These are phyloP conservation scores for Nissolia schottii DNA, from an alignment of 306 rosid species.

Conservation along the genomic window DNA sequence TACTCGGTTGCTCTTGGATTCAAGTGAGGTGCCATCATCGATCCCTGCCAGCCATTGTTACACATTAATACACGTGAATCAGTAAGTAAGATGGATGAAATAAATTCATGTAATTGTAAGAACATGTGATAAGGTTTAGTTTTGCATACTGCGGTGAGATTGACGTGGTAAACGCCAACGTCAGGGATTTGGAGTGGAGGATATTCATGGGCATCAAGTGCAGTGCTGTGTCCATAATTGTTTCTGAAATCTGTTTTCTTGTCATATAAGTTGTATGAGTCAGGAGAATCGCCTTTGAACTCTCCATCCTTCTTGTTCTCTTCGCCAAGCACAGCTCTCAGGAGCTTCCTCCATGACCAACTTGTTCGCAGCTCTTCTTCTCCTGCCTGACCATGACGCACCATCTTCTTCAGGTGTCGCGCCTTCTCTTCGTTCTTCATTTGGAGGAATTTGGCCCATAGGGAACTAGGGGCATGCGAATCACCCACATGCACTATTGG, in stretches of 20 bases:
- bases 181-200: constrained; percentile 42
- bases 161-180: constrained; percentile 61
- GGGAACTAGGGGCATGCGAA: constrained; percentile 46
- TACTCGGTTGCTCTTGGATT: constrained; percentile 74
- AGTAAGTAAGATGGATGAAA: too few relatives aligned
- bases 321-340: constrained; percentile 29
- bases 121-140: too few relatives aligned
- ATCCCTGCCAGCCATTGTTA: constrained; percentile 71
- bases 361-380: constrained; percentile 21
- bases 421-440: constrained; percentile 45
- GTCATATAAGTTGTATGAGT: constrained; percentile 56
- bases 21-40: constrained; percentile 90
- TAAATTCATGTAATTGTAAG: too few relatives aligned
- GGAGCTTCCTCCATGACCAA: constrained; percentile 70
- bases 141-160: constrained; percentile 64
- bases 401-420: constrained; percentile 41
- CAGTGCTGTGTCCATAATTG: constrained; percentile 67
- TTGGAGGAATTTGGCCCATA: constrained; percentile 58
- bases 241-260: constrained; percentile 52
- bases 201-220: constrained; percentile 49
- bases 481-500: constrained; percentile 58
- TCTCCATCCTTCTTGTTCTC: not conserved
- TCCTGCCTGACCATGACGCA: constrained; percentile 12
- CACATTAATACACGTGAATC: too few relatives aligned
- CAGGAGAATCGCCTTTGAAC: constrained; percentile 44